Percentiles rank a stretch among this genome's conserved stretches.
Evolutionary conservation across 495 filamentous ascomycete genomes (phyloP).

Genomic region (Astrothelium subdiscretum): DNA sequence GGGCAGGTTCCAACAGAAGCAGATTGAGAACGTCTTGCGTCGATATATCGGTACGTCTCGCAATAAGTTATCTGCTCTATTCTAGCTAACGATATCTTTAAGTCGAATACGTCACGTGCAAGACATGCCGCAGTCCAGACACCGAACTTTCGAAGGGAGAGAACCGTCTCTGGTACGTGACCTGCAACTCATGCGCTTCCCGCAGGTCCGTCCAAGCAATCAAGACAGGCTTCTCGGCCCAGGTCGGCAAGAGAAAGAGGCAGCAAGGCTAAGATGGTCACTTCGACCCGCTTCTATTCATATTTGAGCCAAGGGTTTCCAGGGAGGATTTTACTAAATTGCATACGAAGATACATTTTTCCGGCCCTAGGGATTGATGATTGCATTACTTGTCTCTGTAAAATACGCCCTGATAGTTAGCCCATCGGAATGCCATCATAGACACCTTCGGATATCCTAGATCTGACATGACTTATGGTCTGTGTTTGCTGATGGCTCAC

Average conservation of each 20-base stretch:
- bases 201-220: slow-evolving; percentile 89
- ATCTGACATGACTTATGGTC: too few relatives aligned
- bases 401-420: not conserved
- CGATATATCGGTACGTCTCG: slow-evolving; percentile 77
- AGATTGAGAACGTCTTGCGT: slow-evolving; percentile 89
- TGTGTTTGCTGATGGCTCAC: too few relatives aligned
- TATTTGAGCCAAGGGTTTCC: too few relatives aligned
- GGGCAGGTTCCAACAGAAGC: slow-evolving; percentile 96
- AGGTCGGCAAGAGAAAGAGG: slow-evolving; percentile 89
- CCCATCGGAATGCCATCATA: not conserved
- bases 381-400: not conserved
- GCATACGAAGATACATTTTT: not conserved
- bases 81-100: slow-evolving; percentile 10
- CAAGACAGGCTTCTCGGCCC: slow-evolving; percentile 98
- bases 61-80: not conserved
- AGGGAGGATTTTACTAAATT: not conserved
- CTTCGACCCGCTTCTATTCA: too few relatives aligned
- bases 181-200: slow-evolving; percentile 79
- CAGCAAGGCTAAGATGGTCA: slow-evolving; percentile 36
- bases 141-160: slow-evolving; percentile 97
- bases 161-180: slow-evolving; percentile 83
- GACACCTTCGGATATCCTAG: too few relatives aligned
- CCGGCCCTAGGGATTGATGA: not conserved
- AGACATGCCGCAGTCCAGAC: slow-evolving; percentile 88
- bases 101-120: slow-evolving; percentile 98